Base-by-base conservation (phyloP, 179 eudicot genomes). In the Actinidia arguta region DNA sequence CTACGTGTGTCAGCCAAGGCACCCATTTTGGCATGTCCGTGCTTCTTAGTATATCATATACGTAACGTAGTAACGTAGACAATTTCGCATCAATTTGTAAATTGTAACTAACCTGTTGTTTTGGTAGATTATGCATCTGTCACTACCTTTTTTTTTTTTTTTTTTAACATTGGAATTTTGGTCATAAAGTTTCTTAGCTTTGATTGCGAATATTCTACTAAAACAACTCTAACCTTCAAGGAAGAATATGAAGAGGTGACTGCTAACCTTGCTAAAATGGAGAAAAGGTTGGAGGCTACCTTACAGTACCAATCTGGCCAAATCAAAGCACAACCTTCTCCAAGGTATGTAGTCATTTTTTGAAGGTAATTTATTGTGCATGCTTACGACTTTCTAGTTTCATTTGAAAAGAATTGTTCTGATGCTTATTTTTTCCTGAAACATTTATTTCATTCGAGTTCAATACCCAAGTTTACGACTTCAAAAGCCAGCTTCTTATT, bases 251-350 rank as follows among this genome's bases (percentile, higher is more conserved):
- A 96, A 83, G 90, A 90, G 84, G 93, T 90, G 44, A 77, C 89
- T 85, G 88, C 88, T 82, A 83, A 93, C 55, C 82, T 95, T 54
- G 92, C 92, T 69, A 94, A 93, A 86, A 96, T 95, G 98, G 99
- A 96, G 90, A 92, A 95, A 88, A 88, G 98, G 98, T 85, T 96
- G 87, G 99, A 96, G 86, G 99, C 99, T 75, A 96, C 99, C 27
- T 87, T 96, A 92, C 99, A 96, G 85, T 96, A 95, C 86, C 99
- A 96, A 82, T 92, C 98, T 24, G 98, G 98, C 71, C 98, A 96
- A 92, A 83, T 59, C 66, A 96, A 92, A 88, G 88, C 93, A 48
- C 95, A 85, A 78, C 89, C 98, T 87, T 96, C 99, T 77, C 98
- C 99, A 72, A 81, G 98, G 98, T 96, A 92, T 76, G 78, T 70